Percentiles rank a stretch among this genome's conserved stretches.
Evolutionary conservation across 805 yeast genomes (phyloP).

Genomic region (Saccharomycopsis malanga): DNA sequence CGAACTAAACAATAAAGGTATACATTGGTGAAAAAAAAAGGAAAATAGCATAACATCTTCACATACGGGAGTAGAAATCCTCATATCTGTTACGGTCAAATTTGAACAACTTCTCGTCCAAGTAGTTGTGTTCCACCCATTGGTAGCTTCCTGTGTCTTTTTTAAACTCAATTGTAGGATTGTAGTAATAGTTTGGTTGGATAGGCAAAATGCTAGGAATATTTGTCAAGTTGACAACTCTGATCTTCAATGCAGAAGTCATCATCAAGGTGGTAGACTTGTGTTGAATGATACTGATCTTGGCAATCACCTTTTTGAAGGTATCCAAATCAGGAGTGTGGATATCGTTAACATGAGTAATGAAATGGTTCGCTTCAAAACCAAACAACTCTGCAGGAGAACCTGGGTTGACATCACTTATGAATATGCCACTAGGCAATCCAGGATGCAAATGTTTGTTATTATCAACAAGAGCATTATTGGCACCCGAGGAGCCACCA

Average conservation of each 20-base stretch:
- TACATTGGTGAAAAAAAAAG: no score
- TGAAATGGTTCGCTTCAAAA: constrained; percentile 20
- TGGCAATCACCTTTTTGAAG: constrained; percentile 23
- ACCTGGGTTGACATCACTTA: constrained; percentile 22
- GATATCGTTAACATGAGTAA: constrained; percentile 23
- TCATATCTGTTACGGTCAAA: constrained; percentile 23
- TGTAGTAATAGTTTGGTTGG: constrained; percentile 22
- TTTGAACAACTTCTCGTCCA: constrained; percentile 23
- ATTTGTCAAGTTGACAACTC: constrained; percentile 21
- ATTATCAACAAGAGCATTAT: constrained; percentile 9
- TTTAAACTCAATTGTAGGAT: constrained; percentile 55
- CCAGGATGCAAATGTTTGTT: constrained; percentile 23
- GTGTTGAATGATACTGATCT: constrained; percentile 22
- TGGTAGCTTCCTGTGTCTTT: constrained; percentile 40
- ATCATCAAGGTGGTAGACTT: constrained; percentile 22
- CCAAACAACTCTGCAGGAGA: constrained; percentile 22
- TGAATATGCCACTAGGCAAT: constrained; percentile 21
- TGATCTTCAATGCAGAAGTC: constrained; percentile 22
- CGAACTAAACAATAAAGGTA: no score
- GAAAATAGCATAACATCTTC: no score
- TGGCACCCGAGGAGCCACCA: constrained; percentile 11
- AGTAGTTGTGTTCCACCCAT: constrained; percentile 41
- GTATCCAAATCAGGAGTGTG: constrained; percentile 23
- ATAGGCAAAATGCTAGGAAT: constrained; percentile 22
- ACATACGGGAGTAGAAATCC: constrained; percentile 22